A percentile compares a stretch with the other conserved stretches of the same genome.
Evolutionary conservation across 352 stramenopile species (phyloP).

Genomic region (Saprolegnia parasitica): DNA sequence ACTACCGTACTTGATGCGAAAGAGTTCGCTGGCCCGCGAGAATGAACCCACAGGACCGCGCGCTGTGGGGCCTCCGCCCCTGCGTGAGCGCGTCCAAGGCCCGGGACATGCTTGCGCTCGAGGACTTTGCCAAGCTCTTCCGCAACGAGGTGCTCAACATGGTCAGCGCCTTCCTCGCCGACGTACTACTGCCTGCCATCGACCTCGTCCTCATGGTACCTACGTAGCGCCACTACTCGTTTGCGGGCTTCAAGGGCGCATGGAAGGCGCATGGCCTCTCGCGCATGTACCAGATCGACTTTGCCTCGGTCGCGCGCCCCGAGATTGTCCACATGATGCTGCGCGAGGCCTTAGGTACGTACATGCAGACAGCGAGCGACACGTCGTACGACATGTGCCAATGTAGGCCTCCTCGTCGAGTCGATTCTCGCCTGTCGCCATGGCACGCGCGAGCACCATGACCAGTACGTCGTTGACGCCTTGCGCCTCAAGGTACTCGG

Average conservation of each 20-base stretch:
- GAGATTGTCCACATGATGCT: constrained; percentile 27
- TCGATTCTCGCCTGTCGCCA: not conserved
- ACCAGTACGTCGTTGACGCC: not conserved
- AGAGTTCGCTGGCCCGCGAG: not conserved
- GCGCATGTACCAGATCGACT: constrained; percentile 22
- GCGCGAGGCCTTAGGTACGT: constrained; percentile 15
- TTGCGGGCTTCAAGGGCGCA: constrained; percentile 8
- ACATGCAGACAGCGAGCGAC: not conserved
- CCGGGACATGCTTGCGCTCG: not conserved
- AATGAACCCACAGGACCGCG: constrained; percentile 15
- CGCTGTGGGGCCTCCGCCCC: constrained; percentile 20
- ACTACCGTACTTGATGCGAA: not conserved
- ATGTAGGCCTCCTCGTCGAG: not conserved
- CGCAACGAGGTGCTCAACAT: not conserved
- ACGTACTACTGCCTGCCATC: constrained; percentile 1
- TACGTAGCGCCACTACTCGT: not conserved
- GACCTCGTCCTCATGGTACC: not conserved
- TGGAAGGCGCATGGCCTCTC: constrained; percentile 18
- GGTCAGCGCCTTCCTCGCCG: constrained; percentile 2
- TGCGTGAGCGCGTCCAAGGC: not conserved
- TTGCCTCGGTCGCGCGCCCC: constrained; percentile 20
- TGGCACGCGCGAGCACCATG: not conserved
- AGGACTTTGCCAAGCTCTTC: constrained; percentile 11
- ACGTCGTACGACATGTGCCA: not conserved
- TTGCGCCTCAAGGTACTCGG: constrained; percentile 4